Conservation (phyloP, 2,329 filamentous ascomycete genomes). For the Pezicula rhizophila region DNA sequence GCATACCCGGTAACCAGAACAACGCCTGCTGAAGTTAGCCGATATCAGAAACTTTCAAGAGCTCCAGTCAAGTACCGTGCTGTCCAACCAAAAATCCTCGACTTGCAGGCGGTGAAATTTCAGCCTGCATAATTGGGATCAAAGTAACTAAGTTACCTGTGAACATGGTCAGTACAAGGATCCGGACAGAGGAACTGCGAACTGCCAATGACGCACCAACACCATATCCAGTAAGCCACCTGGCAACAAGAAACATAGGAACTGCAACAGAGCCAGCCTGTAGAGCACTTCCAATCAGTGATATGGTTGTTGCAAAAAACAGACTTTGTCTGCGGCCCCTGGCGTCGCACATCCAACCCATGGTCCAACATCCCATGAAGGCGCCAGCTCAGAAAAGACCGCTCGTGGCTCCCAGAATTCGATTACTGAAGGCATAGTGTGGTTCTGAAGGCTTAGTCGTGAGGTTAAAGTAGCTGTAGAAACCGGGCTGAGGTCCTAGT, state of each 20-base stretch:
- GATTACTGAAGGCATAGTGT: not conserved
- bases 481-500: not conserved
- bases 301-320: not conserved
- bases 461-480: not conserved
- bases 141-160: not conserved
- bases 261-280: constrained; percentile 1
- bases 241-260: constrained; percentile 2
- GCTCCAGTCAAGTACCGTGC: not conserved
- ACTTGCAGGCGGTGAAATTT: not conserved
- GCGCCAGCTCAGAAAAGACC: constrained; percentile 1
- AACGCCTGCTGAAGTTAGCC: not conserved
- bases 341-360: not conserved
- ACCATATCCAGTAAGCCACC: constrained; percentile 1
- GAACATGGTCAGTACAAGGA: not conserved
- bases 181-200: not conserved
- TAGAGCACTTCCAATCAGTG: constrained; percentile 1
- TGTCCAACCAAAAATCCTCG: constrained; percentile 1
- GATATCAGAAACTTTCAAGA: not conserved
- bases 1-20: not conserved
- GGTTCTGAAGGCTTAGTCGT: not conserved
- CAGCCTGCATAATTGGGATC: not conserved
- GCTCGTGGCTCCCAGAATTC: not conserved
- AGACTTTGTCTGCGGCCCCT: not conserved
- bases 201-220: not conserved
- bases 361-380: not conserved